Base-by-base conservation (phyloP, 1,284 basidiomycete genomes). In the Neonothopanus nambi region DNA sequence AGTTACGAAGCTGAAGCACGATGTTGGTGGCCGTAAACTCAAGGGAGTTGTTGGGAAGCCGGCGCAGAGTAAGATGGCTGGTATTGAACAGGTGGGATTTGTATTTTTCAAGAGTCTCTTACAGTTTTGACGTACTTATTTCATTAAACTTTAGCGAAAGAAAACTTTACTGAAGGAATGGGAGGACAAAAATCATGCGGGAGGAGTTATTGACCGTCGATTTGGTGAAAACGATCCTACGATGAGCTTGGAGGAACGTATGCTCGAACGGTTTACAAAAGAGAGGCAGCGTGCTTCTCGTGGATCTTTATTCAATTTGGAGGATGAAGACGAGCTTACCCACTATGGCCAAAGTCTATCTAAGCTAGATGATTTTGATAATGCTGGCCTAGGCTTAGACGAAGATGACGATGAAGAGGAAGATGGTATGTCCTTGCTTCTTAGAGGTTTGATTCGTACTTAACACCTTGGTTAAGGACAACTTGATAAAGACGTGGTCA, bases 211-310 rank as follows among this genome's bases (percentile, higher is more conserved):
- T 51, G 97, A 99, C 71, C 84, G 93, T 52, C 89, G 97, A 37
- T 98, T 99, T 64, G 97, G 97, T 73, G 97, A 99, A 80, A 89
- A 91, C 63, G 87, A 99, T 63, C 87, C 95, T 1, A 82, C 84
- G 9, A 85, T 99, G 80, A 89, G 89, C 9, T 78, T 94, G 15
- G 97, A 99, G 68, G 96, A 99, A 63, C 91, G 94, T 60, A 98
- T 98, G 88, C 80, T 99, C 24, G 95, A 98, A 71, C 88, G 97
- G 35, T 99, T 98, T 69, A 98, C 95, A 5, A 82, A 83, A 57
- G 96, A 98, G 69, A 77, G 91, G 57, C 91, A 94, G 65, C 79
- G 87, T 13, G 75, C 83, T 18, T 88, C 89, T 41, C 93, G 89
- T 69, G 86, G 88, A 44, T 78, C 78, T n/a, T 76, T 84, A 7